Conservation (phyloP, 2,329 filamentous ascomycete species). For the Scorias spongiosa region DNA sequence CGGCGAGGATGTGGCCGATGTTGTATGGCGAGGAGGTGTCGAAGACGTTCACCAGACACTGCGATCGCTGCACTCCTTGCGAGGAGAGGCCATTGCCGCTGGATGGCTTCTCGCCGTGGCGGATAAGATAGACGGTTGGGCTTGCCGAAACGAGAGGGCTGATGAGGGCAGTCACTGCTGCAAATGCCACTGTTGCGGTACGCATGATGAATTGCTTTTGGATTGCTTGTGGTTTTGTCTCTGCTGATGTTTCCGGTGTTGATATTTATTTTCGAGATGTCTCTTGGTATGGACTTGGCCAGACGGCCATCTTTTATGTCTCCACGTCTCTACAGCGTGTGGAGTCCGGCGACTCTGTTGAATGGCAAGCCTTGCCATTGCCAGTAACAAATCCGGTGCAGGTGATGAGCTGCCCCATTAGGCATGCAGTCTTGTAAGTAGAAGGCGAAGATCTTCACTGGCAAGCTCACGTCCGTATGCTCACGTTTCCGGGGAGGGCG, state of each 20-base stretch:
- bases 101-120: conserved; percentile 47
- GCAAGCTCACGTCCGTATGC: neutral
- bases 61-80: conserved; percentile 39
- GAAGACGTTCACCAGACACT: conserved; percentile 45
- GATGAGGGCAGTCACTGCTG: neutral
- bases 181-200: neutral
- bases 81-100: conserved; percentile 35
- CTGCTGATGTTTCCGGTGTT: too few species aligned
- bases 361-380: neutral
- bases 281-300: neutral
- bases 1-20: conserved; percentile 44
- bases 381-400: neutral
- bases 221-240: neutral
- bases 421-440: neutral
- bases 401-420: neutral
- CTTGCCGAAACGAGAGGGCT: conserved; percentile 8
- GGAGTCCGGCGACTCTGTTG: neutral
- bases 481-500: neutral
- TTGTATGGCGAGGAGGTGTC: conserved; percentile 36
- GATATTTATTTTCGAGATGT: neutral
- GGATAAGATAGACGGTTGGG: conserved; percentile 46
- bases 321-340: neutral
- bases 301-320: neutral
- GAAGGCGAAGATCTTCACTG: neutral
- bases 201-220: neutral